phyloP scores from a whole-genome alignment of 2,329 filamentous ascomycete species.

The Diaporthe sp. region DNA sequence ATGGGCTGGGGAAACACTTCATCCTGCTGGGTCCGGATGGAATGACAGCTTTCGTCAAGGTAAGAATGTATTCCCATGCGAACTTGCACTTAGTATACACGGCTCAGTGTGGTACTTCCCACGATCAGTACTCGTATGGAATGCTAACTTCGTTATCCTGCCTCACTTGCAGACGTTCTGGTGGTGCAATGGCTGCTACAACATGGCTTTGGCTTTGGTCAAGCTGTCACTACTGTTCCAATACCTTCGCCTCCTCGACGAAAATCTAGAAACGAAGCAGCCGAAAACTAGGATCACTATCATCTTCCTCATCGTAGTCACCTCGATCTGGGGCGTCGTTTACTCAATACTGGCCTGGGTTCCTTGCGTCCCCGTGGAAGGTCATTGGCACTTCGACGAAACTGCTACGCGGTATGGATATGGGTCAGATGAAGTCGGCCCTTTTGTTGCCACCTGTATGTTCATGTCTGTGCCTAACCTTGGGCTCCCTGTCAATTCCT shows the following conservation, averaged over 20 bases:
- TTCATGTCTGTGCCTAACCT: not conserved
- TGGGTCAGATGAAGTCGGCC: slow-evolving; percentile 21
- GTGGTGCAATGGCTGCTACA: slow-evolving; percentile 45
- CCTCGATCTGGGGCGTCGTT: slow-evolving; percentile 44
- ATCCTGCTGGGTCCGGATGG: slow-evolving; percentile 21
- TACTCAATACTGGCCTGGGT: slow-evolving; percentile 46
- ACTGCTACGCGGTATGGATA: slow-evolving; percentile 33
- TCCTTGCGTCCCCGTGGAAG: slow-evolving; percentile 43
- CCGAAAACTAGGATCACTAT: slow-evolving; percentile 40
- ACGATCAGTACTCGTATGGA: not conserved
- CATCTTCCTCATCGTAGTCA: slow-evolving; percentile 42
- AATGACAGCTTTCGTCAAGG: slow-evolving; percentile 36
- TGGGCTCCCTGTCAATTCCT: not conserved
- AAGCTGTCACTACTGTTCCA: slow-evolving; percentile 47
- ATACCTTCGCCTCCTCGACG: slow-evolving; percentile 46
- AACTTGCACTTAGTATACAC: not conserved
- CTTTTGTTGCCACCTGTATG: slow-evolving; percentile 33
- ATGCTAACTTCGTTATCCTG: not conserved
- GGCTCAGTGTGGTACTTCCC: no score
- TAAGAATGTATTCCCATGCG: not conserved
- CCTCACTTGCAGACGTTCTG: slow-evolving; percentile 35
- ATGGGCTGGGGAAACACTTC: slow-evolving; percentile 35
- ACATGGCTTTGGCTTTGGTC: slow-evolving; percentile 44
- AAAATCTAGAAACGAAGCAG: slow-evolving; percentile 37
- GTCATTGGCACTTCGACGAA: slow-evolving; percentile 43